Conservation (phyloP, 164 flowering plant species). For the Macadamia integrifolia region DNA sequence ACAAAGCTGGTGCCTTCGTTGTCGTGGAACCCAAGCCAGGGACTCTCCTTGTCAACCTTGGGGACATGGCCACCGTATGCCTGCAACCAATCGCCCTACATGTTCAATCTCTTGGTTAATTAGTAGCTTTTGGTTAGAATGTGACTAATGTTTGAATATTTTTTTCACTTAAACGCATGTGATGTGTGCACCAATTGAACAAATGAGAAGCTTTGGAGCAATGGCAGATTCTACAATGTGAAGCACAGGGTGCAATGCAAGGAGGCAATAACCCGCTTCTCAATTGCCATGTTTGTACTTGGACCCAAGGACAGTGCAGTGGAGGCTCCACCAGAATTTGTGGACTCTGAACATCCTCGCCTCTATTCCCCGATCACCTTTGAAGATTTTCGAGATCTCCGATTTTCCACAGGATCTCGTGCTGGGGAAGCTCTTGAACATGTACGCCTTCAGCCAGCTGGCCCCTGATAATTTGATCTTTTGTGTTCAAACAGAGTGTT, state of each 20-base stretch:
- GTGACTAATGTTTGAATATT: no score
- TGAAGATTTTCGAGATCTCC: constrained; percentile 44
- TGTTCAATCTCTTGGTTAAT: neutral
- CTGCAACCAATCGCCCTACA: no score
- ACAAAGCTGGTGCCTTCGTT: constrained; percentile 35
- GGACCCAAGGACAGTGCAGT: constrained; percentile 52
- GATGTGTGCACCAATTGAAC: neutral
- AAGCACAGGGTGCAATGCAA: constrained; percentile 68
- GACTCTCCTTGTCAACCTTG: constrained; percentile 63
- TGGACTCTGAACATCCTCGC: constrained; percentile 50
- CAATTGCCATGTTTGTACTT: constrained; percentile 58
- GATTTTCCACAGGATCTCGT: constrained; percentile 29
- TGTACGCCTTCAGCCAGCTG: constrained; percentile 11
- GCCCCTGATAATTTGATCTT: no score
- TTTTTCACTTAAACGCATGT: no score
- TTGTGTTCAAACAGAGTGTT: no score
- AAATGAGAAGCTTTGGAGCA: constrained; percentile 62
- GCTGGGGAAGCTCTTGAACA: constrained; percentile 65
- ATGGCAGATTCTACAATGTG: constrained; percentile 57
- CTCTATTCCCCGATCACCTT: constrained; percentile 43
- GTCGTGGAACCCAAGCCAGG: constrained; percentile 56
- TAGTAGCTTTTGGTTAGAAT: no score
- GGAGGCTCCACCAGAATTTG: constrained; percentile 43
- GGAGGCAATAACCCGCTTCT: constrained; percentile 42
- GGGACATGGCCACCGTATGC: constrained; percentile 57